phyloP scores from a whole-genome alignment of 305 asterid species.

The Fraxinus dipetala region DNA sequence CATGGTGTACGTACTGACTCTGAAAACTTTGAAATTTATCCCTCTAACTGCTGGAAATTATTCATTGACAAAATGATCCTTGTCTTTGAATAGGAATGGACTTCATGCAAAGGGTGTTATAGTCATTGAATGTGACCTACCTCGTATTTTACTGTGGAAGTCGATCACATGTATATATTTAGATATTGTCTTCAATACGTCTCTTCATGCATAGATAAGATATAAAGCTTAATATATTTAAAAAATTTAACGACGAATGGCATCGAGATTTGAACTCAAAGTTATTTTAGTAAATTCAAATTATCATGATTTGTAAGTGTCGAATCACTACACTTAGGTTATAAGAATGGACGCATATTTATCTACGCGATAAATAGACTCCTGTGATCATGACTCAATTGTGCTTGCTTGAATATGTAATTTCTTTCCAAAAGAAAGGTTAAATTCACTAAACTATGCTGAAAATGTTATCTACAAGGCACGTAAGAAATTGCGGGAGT shows the following conservation, averaged over 20 bases:
- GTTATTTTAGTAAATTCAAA: not conserved
- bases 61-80: not conserved
- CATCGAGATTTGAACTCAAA: not conserved
- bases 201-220: not conserved
- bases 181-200: not conserved
- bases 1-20: constrained; percentile 15
- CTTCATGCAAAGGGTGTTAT: not conserved
- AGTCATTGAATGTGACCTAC: not conserved
- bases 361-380: too few species aligned
- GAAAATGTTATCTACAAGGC: too few species aligned
- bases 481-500: too few species aligned
- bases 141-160: not conserved
- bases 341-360: not conserved
- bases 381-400: too few species aligned
- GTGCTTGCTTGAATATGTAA: too few species aligned
- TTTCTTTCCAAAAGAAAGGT: too few species aligned
- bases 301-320: too few species aligned
- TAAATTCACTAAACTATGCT: too few species aligned
- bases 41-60: not conserved
- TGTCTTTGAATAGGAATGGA: not conserved
- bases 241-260: not conserved
- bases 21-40: constrained; percentile 28
- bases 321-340: too few species aligned
- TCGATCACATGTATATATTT: not conserved
- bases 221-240: too few species aligned